These are phyloP conservation scores for Geotrichum histeridarum DNA, from an alignment of 1,139 yeast species.

Conservation along the genomic window DNA sequence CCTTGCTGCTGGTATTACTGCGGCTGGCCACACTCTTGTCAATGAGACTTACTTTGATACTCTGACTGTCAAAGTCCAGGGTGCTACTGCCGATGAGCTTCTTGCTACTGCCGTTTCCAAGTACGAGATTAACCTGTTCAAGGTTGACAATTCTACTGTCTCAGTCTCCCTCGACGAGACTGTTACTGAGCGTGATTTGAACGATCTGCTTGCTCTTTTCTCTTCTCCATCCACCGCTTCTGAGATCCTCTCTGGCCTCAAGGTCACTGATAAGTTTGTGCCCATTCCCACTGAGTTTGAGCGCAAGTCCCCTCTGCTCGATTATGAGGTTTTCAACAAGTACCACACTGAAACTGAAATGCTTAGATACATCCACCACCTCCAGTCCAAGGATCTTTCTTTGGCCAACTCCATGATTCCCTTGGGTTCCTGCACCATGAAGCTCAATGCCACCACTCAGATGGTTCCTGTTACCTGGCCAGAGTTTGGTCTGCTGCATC, in stretches of 20 bases:
- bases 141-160: conserved; percentile 56
- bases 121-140: conserved; percentile 70
- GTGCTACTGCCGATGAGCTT: conserved; percentile 50
- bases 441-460: conserved; percentile 88
- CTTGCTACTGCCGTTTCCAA: conserved; percentile 54
- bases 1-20: conserved; percentile 30
- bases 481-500: conserved; percentile 81
- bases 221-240: conserved; percentile 25
- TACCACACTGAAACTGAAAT: conserved; percentile 93
- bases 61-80: conserved; percentile 57
- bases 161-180: conserved; percentile 86
- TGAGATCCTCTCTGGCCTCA: conserved; percentile 19
- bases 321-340: conserved; percentile 74
- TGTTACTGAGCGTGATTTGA: conserved; percentile 58
- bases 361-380: conserved; percentile 79
- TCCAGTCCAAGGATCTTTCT: conserved; percentile 86
- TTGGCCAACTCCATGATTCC: conserved; percentile 96
- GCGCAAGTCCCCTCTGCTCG: conserved; percentile 60
- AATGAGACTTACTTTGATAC: conserved; percentile 84
- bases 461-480: conserved; percentile 96
- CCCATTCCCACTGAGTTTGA: conserved; percentile 49
- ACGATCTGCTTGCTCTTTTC: conserved; percentile 51
- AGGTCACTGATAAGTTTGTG: conserved; percentile 14
- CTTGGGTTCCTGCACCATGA: conserved; percentile 97
- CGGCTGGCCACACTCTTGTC: conserved; percentile 46